Evolutionary conservation across 1,284 basidiomycete species (phyloP), one percentile per base, ranked within the genome.

Genomic region (Trichosporon sp.): DNA sequence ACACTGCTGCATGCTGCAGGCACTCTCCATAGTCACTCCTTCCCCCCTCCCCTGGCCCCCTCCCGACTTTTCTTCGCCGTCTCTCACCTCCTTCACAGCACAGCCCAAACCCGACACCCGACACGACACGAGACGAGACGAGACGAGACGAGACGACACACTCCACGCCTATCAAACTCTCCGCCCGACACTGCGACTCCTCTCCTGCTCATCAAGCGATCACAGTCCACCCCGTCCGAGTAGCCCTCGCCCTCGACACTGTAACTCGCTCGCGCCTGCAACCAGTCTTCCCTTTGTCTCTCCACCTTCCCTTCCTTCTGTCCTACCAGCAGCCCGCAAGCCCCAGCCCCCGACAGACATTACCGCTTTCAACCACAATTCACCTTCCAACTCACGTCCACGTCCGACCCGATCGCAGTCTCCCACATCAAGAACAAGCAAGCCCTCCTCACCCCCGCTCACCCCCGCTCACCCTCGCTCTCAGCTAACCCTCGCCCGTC

Each of bases 351-450:
- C 23, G 21, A 23, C 9, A 25, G 47, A 21, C 21, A 51, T 51
- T 51, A 51, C 47, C 47, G 47, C 47, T 51, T 51, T 51, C 47
- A 51, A 51, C 47, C 47, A 51, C 47, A 51, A 51, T 51, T 51
- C 47, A 51, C 47, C 47, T 51, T 25, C 47, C 47, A 51, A 51
- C 47, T 51, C 47, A 51, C 47, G 47, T 51, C 47, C 47, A 51
- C 47, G 47, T 21, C 47, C 47, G 47, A 25, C 47, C 21, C 9
- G 47, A 51, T 51, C 47, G 47, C 23, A 51, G 47, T n/a, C n/a
- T n/a, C n/a, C n/a, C 47, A 21, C 18, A 7, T 9, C 18, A 7
- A 23, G n/a, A 51, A 11, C 44, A 23, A 51, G 21, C 21, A 34
- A 5, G 34, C 9, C n/a, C 4, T 18, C 8, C 47, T 47, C 47